Percentiles rank a stretch among this genome's conserved stretches.
Evolutionary conservation across 208 protist species (phyloP).

Genomic region (Leishmania guyanensis): DNA sequence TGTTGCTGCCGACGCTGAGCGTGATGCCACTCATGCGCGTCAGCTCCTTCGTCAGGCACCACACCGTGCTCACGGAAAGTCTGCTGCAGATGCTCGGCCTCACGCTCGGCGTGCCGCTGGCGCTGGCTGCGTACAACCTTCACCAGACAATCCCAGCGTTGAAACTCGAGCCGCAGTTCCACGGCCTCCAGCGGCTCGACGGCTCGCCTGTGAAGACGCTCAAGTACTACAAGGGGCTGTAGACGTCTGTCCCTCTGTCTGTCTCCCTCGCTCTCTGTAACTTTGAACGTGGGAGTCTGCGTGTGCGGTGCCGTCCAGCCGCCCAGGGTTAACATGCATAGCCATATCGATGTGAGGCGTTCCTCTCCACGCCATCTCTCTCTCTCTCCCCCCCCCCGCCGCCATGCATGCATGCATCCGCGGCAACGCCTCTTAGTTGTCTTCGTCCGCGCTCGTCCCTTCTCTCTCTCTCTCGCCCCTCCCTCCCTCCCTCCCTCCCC

Average conservation of each 20-base stretch:
- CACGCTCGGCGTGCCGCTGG: conserved; percentile 68
- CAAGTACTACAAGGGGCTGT: conserved; percentile 89
- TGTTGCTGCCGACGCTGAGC: conserved; percentile 88
- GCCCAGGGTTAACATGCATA: background rate
- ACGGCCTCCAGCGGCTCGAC: conserved; percentile 61
- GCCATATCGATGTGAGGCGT: background rate
- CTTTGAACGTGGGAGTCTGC: background rate
- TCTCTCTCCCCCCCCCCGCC: too few species aligned
- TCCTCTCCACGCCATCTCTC: too few species aligned
- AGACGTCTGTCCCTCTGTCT: conserved; percentile 1
- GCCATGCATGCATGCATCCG: too few species aligned
- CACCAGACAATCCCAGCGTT: conserved; percentile 53
- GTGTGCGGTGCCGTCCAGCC: background rate
- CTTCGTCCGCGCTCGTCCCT: background rate
- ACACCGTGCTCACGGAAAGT: conserved; percentile 49
- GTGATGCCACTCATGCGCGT: conserved; percentile 66
- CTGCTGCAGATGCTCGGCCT: conserved; percentile 73
- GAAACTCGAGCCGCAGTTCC: conserved; percentile 66
- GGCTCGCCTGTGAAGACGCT: conserved; percentile 65
- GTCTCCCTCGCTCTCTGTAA: background rate
- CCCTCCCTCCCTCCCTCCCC: background rate
- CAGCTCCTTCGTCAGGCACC: conserved; percentile 28
- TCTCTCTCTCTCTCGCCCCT: background rate
- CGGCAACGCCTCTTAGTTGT: background rate
- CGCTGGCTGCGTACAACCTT: conserved; percentile 69